Evolutionary conservation across 495 filamentous ascomycete genomes (phyloP), one percentile per base, ranked within the genome.

Genomic region (Mytilinidion resinicola): DNA sequence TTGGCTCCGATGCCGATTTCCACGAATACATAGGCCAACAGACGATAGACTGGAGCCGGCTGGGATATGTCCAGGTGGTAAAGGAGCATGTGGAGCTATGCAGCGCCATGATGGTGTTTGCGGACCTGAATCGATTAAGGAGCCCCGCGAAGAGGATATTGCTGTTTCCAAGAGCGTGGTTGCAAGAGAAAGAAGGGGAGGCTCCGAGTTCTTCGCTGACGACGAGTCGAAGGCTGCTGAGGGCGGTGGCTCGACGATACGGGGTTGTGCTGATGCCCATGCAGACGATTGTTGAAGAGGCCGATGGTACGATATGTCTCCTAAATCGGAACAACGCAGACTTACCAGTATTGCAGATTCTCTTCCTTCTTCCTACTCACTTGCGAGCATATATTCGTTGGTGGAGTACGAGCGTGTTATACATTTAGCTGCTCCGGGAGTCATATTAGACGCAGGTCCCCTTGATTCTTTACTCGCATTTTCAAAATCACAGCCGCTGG

Each of bases 11-110:
- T 39, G 62, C 61, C 46, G 30, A 43, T 12, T 17, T 61, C 14
- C 59, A 75, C n/a, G 67, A 73, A 51, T 59, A 64, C 42, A 68
- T 70, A 9, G 51, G 65, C 3, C 60, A 43, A 37, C 47, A 67
- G 53, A 58, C 56, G 35, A 61, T 67, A 11, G 62, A 72, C 62
- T 77, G 67, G 73, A 69, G 56, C 39, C 67, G 62, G 51, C 64
- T 76, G 20, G 77, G 75, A 11, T 74, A 80, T 55, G 71, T 72
- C 12, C 76, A 78, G 49, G 46, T 78, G 19, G 71, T 75, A 21
- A 60, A 64, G 37, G 65, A 70, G 8, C 74, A 73, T 59, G 59
- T 64, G 9, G 70, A 77, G 35, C 64, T 80, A 9, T 80, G 77
- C 67, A 72, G 66, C 35, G 71, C 75, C 1, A 61, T 80, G 20